Percentiles rank a stretch among this genome's conserved stretches.
These are phyloP conservation scores for Auricularia cornea DNA, from an alignment of 768 basidiomycete species.

Conservation along the genomic window DNA sequence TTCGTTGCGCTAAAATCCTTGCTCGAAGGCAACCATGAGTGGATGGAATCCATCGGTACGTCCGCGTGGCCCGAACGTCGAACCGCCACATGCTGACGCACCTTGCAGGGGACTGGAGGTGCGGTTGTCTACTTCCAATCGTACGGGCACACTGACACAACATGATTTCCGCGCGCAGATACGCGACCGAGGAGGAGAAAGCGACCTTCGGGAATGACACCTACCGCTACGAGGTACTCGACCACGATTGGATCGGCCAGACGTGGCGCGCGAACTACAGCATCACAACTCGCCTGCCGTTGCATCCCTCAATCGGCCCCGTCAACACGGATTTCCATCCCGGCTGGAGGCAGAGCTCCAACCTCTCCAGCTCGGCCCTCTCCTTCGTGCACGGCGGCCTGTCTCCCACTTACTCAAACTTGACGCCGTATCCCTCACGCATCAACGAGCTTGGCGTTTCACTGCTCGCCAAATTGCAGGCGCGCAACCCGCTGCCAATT, in stretches of 20 bases:
- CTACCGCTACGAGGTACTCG: constrained; percentile 23
- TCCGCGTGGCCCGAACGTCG: not conserved
- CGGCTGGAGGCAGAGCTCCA: constrained; percentile 8
- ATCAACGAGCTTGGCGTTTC: constrained; percentile 32
- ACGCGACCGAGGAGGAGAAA: constrained; percentile 29
- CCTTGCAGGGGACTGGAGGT: constrained; percentile 30
- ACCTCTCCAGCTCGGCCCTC: constrained; percentile 17
- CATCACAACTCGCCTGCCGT: constrained; percentile 20
- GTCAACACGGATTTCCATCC: constrained; percentile 12
- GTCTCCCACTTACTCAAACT: constrained; percentile 24
- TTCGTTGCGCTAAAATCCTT: not conserved
- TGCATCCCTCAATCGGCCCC: constrained; percentile 10
- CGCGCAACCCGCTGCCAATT: constrained; percentile 18
- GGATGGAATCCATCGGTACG: constrained; percentile 26
- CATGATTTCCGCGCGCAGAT: constrained; percentile 18
- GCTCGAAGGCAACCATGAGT: constrained; percentile 34
- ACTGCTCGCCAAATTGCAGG: constrained; percentile 26
- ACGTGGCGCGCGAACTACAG: constrained; percentile 31
- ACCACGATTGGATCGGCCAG: constrained; percentile 28
- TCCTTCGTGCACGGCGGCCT: constrained; percentile 40
- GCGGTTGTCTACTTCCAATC: not conserved
- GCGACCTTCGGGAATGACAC: constrained; percentile 24
- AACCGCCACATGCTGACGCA: constrained; percentile 11
- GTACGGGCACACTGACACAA: not conserved
- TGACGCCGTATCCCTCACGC: constrained; percentile 28